These are phyloP conservation scores for Coemansia sp. DNA, from an alignment of 192 early-diverging fungal species.

Conservation along the genomic window DNA sequence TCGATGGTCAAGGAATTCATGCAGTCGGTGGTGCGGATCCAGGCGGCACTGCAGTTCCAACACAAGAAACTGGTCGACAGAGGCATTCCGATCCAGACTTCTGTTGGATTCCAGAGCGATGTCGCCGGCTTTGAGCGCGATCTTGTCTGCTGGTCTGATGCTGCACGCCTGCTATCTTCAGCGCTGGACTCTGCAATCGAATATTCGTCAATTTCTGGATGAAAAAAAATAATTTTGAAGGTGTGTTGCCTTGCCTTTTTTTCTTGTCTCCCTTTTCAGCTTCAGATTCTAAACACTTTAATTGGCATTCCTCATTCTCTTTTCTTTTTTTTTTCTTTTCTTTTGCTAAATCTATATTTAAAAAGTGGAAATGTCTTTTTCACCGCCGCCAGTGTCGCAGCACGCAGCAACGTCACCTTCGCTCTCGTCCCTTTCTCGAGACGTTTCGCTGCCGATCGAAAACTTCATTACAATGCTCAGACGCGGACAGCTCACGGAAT, in stretches of 20 bases:
- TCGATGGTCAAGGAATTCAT: constrained; percentile 39
- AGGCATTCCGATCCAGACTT: constrained; percentile 26
- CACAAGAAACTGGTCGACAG: constrained; percentile 23
- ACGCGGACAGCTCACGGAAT: constrained; percentile 70
- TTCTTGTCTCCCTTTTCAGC: neutral
- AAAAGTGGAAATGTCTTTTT: constrained; percentile 1
- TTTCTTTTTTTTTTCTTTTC: neutral
- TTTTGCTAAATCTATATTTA: neutral
- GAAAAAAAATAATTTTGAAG: neutral
- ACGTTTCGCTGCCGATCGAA: constrained; percentile 40
- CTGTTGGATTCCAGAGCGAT: constrained; percentile 31
- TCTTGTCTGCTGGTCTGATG: constrained; percentile 38
- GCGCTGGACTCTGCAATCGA: constrained; percentile 19
- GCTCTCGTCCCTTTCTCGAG: constrained; percentile 21
- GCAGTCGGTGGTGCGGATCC: constrained; percentile 32
- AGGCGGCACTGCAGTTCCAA: constrained; percentile 30
- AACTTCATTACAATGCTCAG: constrained; percentile 60
- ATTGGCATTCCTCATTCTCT: neutral
- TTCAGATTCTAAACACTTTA: too few relatives aligned
- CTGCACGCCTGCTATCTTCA: constrained; percentile 28
- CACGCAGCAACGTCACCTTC: neutral
- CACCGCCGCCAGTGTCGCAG: neutral
- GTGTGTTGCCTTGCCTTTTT: neutral
- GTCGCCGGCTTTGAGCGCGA: constrained; percentile 43
- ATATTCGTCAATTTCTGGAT: constrained; percentile 2